phyloP scores from a whole-genome alignment of 768 basidiomycete species.

The Mycena olivaceomarginata region DNA sequence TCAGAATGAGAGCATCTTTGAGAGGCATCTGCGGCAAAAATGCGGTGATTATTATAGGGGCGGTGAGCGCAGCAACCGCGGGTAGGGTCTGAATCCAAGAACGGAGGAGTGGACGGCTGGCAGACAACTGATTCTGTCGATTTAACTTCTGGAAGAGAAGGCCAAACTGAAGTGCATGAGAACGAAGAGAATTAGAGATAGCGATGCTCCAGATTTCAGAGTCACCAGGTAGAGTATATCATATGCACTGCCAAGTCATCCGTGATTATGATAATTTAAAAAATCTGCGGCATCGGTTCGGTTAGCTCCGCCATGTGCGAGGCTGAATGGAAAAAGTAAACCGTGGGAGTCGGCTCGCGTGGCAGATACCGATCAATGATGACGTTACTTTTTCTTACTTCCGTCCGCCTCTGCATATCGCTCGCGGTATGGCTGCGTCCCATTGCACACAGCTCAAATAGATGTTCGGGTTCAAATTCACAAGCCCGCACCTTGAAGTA shows the following conservation, averaged over 20 bases:
- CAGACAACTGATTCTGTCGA: not conserved
- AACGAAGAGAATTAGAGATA: not conserved
- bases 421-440: too few relatives aligned
- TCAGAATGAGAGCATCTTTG: conserved; percentile 34
- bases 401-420: too few relatives aligned
- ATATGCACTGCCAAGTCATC: not conserved
- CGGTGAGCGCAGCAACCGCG: not conserved
- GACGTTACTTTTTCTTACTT: not conserved
- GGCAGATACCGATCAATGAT: not conserved
- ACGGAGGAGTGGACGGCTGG: not conserved
- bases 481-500: too few relatives aligned
- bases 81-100: not conserved
- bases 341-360: not conserved
- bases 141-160: not conserved
- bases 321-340: not conserved
- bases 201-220: not conserved
- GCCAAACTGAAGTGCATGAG: not conserved
- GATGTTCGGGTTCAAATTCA: too few relatives aligned
- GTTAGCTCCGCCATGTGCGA: not conserved
- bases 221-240: not conserved
- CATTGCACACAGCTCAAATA: too few relatives aligned
- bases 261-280: too few relatives aligned
- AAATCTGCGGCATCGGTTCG: not conserved
- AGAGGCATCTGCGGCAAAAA: conserved; percentile 14
- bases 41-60: not conserved